phyloP scores from a whole-genome alignment of 495 filamentous ascomycete species.

The Penicillium lividum region DNA sequence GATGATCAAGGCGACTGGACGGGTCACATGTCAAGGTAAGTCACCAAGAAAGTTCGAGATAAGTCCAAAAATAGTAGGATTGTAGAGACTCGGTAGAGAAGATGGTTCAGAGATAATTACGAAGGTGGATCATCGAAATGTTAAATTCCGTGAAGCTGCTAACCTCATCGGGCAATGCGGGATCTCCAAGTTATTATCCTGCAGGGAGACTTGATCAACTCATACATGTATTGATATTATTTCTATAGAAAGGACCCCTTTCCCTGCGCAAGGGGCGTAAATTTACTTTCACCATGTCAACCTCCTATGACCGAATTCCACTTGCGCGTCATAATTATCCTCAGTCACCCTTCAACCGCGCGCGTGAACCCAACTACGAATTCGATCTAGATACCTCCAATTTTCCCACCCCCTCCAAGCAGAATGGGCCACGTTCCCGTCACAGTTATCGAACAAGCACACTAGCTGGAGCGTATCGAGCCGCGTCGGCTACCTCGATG shows the following conservation, averaged over 20 bases:
- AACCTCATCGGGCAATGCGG: constrained; percentile 31
- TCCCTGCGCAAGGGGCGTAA: not conserved
- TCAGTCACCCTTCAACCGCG: constrained; percentile 40
- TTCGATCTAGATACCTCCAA: constrained; percentile 34
- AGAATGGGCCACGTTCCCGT: constrained; percentile 31
- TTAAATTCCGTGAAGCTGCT: constrained; percentile 11
- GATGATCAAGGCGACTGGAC: constrained; percentile 31
- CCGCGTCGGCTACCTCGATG: constrained; percentile 26
- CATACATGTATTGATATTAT: not conserved
- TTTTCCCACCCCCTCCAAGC: constrained; percentile 32
- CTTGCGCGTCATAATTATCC: constrained; percentile 32
- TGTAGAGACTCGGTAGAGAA: not conserved
- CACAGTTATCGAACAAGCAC: constrained; percentile 38
- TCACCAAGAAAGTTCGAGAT: not conserved
- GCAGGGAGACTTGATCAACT: not conserved
- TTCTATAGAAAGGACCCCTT: not conserved
- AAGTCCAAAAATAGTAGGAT: not conserved
- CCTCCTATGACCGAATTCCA: constrained; percentile 18
- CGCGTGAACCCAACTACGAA: constrained; percentile 29
- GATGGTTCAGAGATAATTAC: not conserved
- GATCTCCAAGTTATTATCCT: constrained; percentile 23
- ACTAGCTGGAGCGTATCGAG: constrained; percentile 41
- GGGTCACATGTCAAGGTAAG: constrained; percentile 36
- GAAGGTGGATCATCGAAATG: not conserved
- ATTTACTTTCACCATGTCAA: constrained; percentile 18